Conservation (phyloP, 768 basidiomycete species). For the Boletus edulis region DNA sequence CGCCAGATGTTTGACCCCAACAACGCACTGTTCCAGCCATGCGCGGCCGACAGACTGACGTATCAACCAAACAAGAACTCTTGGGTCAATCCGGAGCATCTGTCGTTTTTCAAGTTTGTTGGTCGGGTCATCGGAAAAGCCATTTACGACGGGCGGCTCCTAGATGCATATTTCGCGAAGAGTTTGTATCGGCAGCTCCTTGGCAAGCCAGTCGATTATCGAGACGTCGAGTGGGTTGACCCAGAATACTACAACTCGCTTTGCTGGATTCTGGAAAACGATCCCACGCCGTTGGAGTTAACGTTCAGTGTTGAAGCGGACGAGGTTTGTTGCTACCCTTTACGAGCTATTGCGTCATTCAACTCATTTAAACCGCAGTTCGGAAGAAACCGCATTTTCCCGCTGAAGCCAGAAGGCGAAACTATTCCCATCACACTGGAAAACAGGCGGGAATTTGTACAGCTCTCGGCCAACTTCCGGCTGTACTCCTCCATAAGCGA, state of each 20-base stretch:
- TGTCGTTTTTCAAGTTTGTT: conserved; percentile 98
- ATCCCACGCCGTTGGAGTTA: conserved; percentile 80
- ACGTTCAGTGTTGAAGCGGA: conserved; percentile 97
- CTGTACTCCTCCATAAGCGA: conserved; percentile 93
- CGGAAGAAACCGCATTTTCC: conserved; percentile 84
- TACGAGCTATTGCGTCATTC: background rate
- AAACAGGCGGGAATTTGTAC: conserved; percentile 95
- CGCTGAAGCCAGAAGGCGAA: conserved; percentile 84
- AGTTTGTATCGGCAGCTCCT: conserved; percentile 95
- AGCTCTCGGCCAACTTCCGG: conserved; percentile 91
- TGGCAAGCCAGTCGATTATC: conserved; percentile 91
- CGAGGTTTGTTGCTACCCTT: conserved; percentile 48
- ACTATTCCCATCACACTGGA: conserved; percentile 88
- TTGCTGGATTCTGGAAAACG: conserved; percentile 98
- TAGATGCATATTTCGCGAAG: conserved; percentile 97
- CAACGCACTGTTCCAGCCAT: conserved; percentile 97
- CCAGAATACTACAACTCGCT: conserved; percentile 98
- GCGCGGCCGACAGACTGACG: conserved; percentile 89
- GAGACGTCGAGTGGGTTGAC: conserved; percentile 96
- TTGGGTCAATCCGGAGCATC: conserved; percentile 92
- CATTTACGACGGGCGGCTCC: conserved; percentile 91
- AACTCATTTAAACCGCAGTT: conserved; percentile 50
- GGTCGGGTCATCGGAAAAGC: conserved; percentile 98
- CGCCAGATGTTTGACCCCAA: conserved; percentile 99
- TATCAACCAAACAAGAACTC: conserved; percentile 97